Evolutionary conservation across 2,329 filamentous ascomycete genomes (phyloP), one percentile per base, ranked within the genome.

Genomic region (Colletotrichum noveboracense): DNA sequence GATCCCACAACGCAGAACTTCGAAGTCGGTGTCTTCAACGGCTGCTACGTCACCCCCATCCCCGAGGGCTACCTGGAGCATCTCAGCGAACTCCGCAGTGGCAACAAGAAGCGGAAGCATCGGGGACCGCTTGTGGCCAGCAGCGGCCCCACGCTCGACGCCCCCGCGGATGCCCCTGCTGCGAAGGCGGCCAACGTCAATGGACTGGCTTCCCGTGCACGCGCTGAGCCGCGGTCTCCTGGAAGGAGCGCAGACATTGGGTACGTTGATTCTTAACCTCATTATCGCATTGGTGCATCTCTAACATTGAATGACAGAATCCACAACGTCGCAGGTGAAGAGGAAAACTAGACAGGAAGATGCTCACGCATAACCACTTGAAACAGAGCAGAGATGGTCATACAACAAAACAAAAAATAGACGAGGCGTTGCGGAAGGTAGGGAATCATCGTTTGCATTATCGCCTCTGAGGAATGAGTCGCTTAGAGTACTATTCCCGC

Each of bases 21-120:
- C 79, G 96, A 98, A 82, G 93, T 97, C 4, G 96, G 96, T 70
- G 96, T 98, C 10, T 98, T 98, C 87, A 95, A 93, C 81, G 96
- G 96, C 61, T 92, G 93, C 78, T 98, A 98, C 84, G 89, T 95
- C 76, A 98, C 96, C 0, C 92, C 92, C 0, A 94, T 98, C 3
- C 91, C 93, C 2, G 90, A 93, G 8, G 93, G 91, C 48, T 98
- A 98, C 86, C 97, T 98, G 79, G 92, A 95, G 78, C 94, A 95
- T 80, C 88, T 97, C 7, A 93, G 95, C 84, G 87, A 89, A 74
- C 85, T 96, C 21, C 89, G 95, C 69, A 74, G 56, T 24, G 30
- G 94, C 58, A 94, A 93, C 62, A 93, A 95, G 83, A 93, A 91
- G 77, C 88, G 89, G 76, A 74, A 75, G 64, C 55, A 60, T 28